phyloP scores from a whole-genome alignment of 192 early-diverging fungal genomes.

The Spinellus fusiger region DNA sequence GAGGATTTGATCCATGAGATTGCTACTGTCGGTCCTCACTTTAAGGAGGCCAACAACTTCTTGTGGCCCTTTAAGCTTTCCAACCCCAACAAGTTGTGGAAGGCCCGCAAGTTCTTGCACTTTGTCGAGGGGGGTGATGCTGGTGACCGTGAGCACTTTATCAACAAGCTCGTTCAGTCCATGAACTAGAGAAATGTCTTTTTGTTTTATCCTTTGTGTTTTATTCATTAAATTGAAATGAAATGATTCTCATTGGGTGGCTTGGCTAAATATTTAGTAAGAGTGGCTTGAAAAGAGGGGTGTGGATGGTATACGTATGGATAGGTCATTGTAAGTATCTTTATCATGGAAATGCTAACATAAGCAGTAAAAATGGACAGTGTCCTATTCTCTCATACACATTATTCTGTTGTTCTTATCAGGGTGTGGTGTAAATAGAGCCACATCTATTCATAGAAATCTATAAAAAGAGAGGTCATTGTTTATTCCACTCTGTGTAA shows the following conservation, averaged over 20 bases:
- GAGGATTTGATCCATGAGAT: constrained; percentile 99
- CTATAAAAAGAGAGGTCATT: too few relatives aligned
- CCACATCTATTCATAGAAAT: too few relatives aligned
- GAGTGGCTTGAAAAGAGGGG: too few relatives aligned
- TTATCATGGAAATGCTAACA: too few relatives aligned
- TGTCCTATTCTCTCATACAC: too few relatives aligned
- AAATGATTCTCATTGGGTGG: not conserved
- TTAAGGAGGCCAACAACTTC: constrained; percentile 94
- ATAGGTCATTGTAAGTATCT: too few relatives aligned
- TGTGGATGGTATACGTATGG: too few relatives aligned
- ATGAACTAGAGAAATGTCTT: constrained; percentile 76
- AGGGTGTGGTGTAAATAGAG: too few relatives aligned
- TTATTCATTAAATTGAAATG: not conserved
- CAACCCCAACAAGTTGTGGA: constrained; percentile 95
- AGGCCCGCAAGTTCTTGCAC: constrained; percentile 88
- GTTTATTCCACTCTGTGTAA: too few relatives aligned
- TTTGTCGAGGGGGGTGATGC: constrained; percentile 97
- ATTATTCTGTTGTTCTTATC: too few relatives aligned
- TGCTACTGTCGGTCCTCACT: constrained; percentile 95
- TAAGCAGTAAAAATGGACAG: too few relatives aligned
- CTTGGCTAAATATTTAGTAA: not conserved
- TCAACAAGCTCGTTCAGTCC: constrained; percentile 93
- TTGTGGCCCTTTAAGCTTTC: constrained; percentile 99
- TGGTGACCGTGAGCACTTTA: constrained; percentile 95
- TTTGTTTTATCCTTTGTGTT: not conserved